A percentile compares a stretch with the other conserved stretches of the same genome.
Conservation (phyloP, 768 basidiomycete genomes). For the Mycena leptocephala region DNA sequence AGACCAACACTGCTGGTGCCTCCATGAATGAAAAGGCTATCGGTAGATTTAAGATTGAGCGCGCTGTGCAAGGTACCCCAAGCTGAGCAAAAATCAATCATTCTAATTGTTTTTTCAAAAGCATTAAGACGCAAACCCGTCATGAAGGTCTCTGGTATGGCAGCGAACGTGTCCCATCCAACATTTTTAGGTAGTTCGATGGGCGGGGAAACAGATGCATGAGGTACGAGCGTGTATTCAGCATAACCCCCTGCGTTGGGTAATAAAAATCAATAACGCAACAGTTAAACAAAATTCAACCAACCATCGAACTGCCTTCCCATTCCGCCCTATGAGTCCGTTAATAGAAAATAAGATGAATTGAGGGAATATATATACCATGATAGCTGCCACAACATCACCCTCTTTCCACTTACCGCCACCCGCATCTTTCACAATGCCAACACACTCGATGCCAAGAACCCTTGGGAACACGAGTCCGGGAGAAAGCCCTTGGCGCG, state of each 20-base stretch:
- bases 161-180: conserved; percentile 41
- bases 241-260: conserved; percentile 40
- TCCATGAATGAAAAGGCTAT: conserved; percentile 43
- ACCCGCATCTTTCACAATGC: conserved; percentile 44
- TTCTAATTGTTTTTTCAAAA: neutral
- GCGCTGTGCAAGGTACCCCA: conserved; percentile 37
- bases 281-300: neutral
- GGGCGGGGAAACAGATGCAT: conserved; percentile 41
- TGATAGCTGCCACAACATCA: conserved; percentile 41
- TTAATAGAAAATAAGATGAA: neutral
- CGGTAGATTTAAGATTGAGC: conserved; percentile 32
- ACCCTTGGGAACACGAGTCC: conserved; percentile 41
- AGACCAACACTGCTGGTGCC: conserved; percentile 44
- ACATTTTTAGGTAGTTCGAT: conserved; percentile 37
- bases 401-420: conserved; percentile 44
- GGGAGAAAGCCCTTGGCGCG: conserved; percentile 40
- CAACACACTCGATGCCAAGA: conserved; percentile 45
- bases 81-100: too few relatives aligned
- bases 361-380: conserved; percentile 22
- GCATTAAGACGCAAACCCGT: conserved; percentile 32
- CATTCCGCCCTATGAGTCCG: conserved; percentile 36
- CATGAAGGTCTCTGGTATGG: conserved; percentile 45
- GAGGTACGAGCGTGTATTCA: conserved; percentile 44
- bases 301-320: conserved; percentile 42
- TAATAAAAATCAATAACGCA: neutral